Evolutionary conservation across 129 eudicot genomes (phyloP), one percentile per base, ranked within the genome.

Genomic region (Heracleum sosnowskyi): DNA sequence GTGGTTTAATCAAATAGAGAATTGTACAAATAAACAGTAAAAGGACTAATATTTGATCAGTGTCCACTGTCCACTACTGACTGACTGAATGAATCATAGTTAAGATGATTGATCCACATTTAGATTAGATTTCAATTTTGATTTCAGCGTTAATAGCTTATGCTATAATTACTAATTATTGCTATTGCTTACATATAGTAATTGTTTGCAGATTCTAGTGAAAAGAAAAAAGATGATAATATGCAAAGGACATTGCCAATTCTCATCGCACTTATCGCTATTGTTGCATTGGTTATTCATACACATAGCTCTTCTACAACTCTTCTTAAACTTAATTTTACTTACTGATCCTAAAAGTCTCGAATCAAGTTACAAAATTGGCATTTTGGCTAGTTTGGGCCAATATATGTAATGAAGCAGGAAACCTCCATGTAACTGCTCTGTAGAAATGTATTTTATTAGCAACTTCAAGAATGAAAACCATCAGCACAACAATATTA

Each of bases 241-340:
- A 81, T 80, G 33, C 93, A 89, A 75, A 84, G 82, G 83, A 91
- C 93, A 40, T 81, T 93, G 4, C 97, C 98, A 76, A 72, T 93
- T 69, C 78, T 90, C 35, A 88, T 93, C 78, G 98, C 97, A 73
- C 81, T 86, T 33, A 79, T 93, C 29, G 91, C 91, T 11, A 91
- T 84, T 63, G 87, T 91, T 74, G 87, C 93, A 20, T 26, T 91
- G 76, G 80, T 91, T 60, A 83, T 93, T 11, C n/a, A n/a, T n/a
- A n/a, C n/a, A n/a, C n/a, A n/a, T n/a, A n/a, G n/a, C n/a, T n/a
- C n/a, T n/a, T n/a, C n/a, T n/a, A n/a, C n/a, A n/a, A n/a, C n/a
- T n/a, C n/a, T n/a, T n/a, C n/a, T n/a, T n/a, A n/a, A n/a, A n/a
- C n/a, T n/a, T n/a, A n/a, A n/a, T n/a, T n/a, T n/a, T n/a, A n/a